phyloP scores from a whole-genome alignment of 1,284 basidiomycete species.

The Apiotrichum gracile region DNA sequence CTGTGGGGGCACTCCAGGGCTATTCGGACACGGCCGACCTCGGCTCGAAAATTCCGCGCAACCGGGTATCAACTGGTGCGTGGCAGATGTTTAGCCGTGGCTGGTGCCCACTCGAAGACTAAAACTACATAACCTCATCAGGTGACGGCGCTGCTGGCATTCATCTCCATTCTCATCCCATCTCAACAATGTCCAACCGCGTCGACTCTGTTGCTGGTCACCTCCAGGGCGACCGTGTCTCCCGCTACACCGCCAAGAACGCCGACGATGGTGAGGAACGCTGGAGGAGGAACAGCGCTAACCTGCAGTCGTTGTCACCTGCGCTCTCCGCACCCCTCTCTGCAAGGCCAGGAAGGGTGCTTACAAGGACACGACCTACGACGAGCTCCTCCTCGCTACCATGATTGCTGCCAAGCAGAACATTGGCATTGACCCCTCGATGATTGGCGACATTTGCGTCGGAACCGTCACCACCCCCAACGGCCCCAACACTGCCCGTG shows the following conservation, averaged over 20 bases:
- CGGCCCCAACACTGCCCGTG: constrained; percentile 12
- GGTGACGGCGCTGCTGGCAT: background rate
- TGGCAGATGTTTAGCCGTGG: too few relatives aligned
- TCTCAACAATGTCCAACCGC: background rate
- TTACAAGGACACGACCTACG: constrained; percentile 20
- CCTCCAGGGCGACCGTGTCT: background rate
- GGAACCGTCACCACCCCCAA: constrained; percentile 11
- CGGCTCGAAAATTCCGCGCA: too few relatives aligned
- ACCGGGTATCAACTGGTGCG: too few relatives aligned
- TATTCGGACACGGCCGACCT: too few relatives aligned
- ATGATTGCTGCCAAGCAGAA: constrained; percentile 17
- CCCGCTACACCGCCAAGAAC: constrained; percentile 9
- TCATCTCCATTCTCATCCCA: background rate
- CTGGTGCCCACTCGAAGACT: too few relatives aligned
- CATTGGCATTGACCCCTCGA: constrained; percentile 16
- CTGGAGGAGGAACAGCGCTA: background rate
- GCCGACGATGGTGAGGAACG: constrained; percentile 6
- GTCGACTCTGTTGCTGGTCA: too few relatives aligned
- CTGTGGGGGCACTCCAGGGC: too few relatives aligned
- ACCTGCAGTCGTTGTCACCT: constrained; percentile 15
- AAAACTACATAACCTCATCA: background rate
- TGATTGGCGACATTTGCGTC: constrained; percentile 20
- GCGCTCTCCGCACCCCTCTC: constrained; percentile 22
- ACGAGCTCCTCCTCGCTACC: constrained; percentile 19
- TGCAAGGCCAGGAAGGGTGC: constrained; percentile 24